These are phyloP conservation scores for Tricholomella constricta DNA, from an alignment of 768 basidiomycete genomes.

Conservation along the genomic window DNA sequence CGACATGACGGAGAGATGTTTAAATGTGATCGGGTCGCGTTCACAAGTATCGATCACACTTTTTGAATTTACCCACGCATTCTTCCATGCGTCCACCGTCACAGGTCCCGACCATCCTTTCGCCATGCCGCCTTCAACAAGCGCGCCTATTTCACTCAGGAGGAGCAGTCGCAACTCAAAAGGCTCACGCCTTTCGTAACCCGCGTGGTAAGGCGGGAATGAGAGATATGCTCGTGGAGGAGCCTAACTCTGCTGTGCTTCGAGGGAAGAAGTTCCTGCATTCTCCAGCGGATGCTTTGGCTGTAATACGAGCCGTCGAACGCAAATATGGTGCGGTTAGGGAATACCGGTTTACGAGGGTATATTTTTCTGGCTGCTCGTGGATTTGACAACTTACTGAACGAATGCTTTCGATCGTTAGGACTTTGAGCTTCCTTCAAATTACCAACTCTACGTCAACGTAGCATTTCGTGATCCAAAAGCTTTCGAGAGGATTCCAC, in stretches of 20 bases:
- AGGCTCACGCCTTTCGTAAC: background rate
- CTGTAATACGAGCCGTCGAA: constrained; percentile 58
- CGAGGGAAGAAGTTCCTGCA: constrained; percentile 31
- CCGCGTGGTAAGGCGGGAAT: background rate
- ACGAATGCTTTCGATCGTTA: constrained; percentile 19
- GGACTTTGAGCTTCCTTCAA: constrained; percentile 49
- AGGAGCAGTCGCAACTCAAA: background rate
- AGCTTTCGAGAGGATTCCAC: constrained; percentile 40
- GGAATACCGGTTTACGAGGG: constrained; percentile 45
- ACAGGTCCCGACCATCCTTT: background rate
- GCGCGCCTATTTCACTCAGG: constrained; percentile 8
- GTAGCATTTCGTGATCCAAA: constrained; percentile 48
- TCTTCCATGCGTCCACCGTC: constrained; percentile 7
- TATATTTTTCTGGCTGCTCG: constrained; percentile 23
- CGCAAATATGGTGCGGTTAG: constrained; percentile 50
- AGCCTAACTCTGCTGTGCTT: constrained; percentile 35
- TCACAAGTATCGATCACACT: background rate
- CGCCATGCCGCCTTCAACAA: background rate
- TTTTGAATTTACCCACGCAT: constrained; percentile 18
- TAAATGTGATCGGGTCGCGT: background rate
- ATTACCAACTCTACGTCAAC: constrained; percentile 45
- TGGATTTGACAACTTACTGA: background rate
- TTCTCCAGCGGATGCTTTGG: constrained; percentile 51
- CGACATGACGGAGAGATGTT: background rate
- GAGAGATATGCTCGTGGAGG: background rate